Evolutionary conservation across 1,139 yeast genomes (phyloP), one percentile per base, ranked within the genome.

Genomic region (Zygotorulaspora mrakii): DNA sequence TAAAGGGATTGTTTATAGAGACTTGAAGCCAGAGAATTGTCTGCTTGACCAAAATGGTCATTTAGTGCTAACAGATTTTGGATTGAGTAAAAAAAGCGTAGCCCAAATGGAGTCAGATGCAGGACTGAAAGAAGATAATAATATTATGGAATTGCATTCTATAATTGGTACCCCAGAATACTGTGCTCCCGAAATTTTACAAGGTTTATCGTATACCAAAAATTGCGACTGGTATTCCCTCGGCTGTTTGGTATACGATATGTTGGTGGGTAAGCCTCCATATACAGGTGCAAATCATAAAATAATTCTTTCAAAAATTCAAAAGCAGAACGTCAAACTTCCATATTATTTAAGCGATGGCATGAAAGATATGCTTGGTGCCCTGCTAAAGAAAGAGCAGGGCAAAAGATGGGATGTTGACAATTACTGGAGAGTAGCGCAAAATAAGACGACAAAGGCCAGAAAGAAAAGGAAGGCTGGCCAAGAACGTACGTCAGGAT

Each of bases 171-270:
- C 96, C 0, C 94, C 95, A 0, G 96, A 88, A 62, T 89, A 88
- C 60, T 88, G 89, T 86, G 97, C 97, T 0, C 98, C 98, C 1
- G 97, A 91, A 61, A 84, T 91, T 22, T 66, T 91, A 18, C 77
- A 76, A 38, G 96, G 96, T 17, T 78, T 82, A 48, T 79, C 82
- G n/a, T 91, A 91, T 59, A 91, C 88, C 49, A 81, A 76, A 49
- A 74, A 80, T 7, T 96, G 94, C 8, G 98, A 91, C 60, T 91
- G 96, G 95, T 91, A 97, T 94, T 87, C 96, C 0, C 69, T 91
- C 21, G 97, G 98, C 0, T 87, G 96, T 50, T 86, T 91, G 5
- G 74, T 87, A 21, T 87, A 70, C 60, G 97, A 91, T 62, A 72
- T 91, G 68, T 68, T 91, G 30, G 84, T 95, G 0, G 97, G 98